A percentile compares a stretch with the other conserved stretches of the same genome.
These are phyloP conservation scores for Fomitopsis pinicola DNA, from an alignment of 1,284 basidiomycete genomes.

Conservation along the genomic window DNA sequence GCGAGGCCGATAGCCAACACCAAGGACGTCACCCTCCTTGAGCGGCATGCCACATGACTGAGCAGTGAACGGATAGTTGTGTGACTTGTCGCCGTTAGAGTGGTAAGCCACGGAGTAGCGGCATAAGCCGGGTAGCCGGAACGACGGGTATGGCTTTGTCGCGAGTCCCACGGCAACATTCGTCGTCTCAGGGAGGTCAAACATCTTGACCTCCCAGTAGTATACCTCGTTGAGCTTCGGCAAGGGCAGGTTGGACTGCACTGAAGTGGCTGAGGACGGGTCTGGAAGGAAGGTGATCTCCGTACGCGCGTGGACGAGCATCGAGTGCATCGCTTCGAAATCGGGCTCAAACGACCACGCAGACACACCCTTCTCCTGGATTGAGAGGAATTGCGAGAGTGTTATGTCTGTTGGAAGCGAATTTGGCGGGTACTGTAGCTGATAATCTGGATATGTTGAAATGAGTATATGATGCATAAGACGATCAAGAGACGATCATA, in stretches of 20 bases:
- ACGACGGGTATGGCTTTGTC: constrained; percentile 92
- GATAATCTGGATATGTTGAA: constrained; percentile 62
- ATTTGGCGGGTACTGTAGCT: constrained; percentile 88
- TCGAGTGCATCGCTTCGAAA: constrained; percentile 87
- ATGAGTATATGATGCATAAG: constrained; percentile 5
- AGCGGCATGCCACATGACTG: constrained; percentile 82
- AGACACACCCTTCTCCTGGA: constrained; percentile 96
- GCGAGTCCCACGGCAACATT: constrained; percentile 87
- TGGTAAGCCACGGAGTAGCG: constrained; percentile 96
- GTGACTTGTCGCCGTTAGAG: constrained; percentile 94
- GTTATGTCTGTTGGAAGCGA: constrained; percentile 95
- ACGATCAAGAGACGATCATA: not conserved
- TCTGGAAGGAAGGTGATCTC: constrained; percentile 96
- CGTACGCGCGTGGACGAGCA: constrained; percentile 89
- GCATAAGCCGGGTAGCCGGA: constrained; percentile 86
- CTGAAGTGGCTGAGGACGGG: constrained; percentile 86
- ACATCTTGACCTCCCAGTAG: constrained; percentile 98
- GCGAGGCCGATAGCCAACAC: constrained; percentile 89
- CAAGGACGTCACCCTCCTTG: constrained; percentile 92
- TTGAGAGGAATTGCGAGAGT: constrained; percentile 92
- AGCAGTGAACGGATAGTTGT: constrained; percentile 95
- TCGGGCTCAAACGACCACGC: constrained; percentile 98
- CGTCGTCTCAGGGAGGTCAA: constrained; percentile 83
- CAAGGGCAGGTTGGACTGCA: constrained; percentile 91
- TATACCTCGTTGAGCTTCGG: constrained; percentile 97